phyloP scores from a whole-genome alignment of 1,284 basidiomycete genomes.

The Sanghuangporus baumii region DNA sequence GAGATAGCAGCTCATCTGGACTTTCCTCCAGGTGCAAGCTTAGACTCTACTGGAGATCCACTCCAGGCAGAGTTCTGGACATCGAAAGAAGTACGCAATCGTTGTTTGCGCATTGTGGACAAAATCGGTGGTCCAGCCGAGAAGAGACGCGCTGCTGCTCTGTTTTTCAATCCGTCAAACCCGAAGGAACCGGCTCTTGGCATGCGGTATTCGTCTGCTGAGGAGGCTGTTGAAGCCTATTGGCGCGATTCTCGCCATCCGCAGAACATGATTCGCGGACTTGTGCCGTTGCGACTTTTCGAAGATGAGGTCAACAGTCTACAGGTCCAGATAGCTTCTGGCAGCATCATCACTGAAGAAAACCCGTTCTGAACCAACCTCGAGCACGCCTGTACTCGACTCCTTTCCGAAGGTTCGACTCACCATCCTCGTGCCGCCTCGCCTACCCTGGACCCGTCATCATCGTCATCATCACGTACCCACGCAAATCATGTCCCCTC shows the following conservation, averaged over 20 bases:
- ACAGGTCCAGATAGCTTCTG: neutral
- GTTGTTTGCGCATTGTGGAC: constrained; percentile 61
- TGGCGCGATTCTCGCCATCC: constrained; percentile 64
- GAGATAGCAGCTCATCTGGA: constrained; percentile 46
- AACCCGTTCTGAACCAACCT: constrained; percentile 8
- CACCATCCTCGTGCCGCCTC: constrained; percentile 7
- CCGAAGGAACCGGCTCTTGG: neutral
- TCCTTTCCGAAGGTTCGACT: constrained; percentile 1
- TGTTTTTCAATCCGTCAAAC: constrained; percentile 36
- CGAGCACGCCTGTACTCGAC: constrained; percentile 6
- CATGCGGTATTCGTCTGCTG: neutral
- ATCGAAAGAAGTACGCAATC: constrained; percentile 63
- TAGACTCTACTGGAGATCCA: neutral
- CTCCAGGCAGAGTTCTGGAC: constrained; percentile 60
- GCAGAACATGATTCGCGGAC: constrained; percentile 43
- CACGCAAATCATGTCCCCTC: neutral
- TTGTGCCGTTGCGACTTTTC: constrained; percentile 45
- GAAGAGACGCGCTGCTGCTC: constrained; percentile 48
- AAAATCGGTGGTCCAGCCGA: constrained; percentile 69
- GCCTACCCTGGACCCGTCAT: neutral
- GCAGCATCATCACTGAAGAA: constrained; percentile 2
- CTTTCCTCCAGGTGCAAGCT: neutral
- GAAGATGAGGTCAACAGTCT: constrained; percentile 16
- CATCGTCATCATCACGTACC: neutral
- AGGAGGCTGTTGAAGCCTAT: constrained; percentile 29